Evolutionary conservation across 176 grass and related monocot species (phyloP).

Genomic region (Triticum turgidum): DNA sequence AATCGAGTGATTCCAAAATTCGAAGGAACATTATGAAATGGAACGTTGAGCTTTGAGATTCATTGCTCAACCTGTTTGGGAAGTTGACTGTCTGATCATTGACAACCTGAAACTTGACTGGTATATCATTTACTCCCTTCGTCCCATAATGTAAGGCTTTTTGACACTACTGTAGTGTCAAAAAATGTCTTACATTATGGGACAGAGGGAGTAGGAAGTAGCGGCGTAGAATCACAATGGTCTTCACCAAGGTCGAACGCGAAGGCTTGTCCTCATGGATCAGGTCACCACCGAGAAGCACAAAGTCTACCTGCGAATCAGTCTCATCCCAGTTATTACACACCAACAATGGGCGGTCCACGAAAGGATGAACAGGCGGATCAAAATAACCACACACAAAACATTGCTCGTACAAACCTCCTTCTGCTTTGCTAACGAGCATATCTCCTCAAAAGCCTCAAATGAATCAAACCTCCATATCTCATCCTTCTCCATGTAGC

Average conservation of each 20-base stretch:
- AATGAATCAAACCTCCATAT: constrained; percentile 83
- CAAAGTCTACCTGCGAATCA: constrained; percentile 60
- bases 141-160: too few species aligned
- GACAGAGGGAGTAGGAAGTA: constrained; percentile 30
- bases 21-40: background rate
- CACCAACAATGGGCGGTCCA: background rate
- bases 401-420: constrained; percentile 47
- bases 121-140: constrained; percentile 31
- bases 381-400: background rate
- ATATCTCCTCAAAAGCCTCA: constrained; percentile 86
- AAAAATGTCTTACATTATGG: too few species aligned
- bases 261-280: constrained; percentile 47
- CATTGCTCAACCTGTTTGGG: constrained; percentile 54
- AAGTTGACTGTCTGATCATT: constrained; percentile 80
- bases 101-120: constrained; percentile 72
- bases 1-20: background rate
- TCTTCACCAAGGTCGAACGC: constrained; percentile 62
- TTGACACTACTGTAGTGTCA: too few species aligned
- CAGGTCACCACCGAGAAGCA: constrained; percentile 79
- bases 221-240: constrained; percentile 62
- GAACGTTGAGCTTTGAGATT: background rate
- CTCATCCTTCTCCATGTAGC: constrained; percentile 87
- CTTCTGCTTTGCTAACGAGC: constrained; percentile 69
- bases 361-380: background rate
- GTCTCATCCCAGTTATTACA: background rate